A percentile compares a stretch with the other conserved stretches of the same genome.
These are phyloP conservation scores for Aspergillus pseudoterreus DNA, from an alignment of 2,329 filamentous ascomycete genomes.

Conservation along the genomic window DNA sequence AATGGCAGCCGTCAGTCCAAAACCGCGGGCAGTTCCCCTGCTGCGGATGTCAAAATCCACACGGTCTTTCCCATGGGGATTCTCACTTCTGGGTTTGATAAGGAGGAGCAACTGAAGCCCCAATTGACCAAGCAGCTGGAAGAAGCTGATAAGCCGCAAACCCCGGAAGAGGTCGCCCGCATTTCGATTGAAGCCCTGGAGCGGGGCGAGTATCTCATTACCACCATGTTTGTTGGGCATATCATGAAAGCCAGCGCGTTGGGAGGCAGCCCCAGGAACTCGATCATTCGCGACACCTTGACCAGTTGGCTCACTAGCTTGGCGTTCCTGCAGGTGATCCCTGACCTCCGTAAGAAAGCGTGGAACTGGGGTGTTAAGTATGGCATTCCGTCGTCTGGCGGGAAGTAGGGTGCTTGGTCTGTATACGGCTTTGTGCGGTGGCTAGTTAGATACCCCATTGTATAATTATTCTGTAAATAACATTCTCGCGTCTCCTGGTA, in stretches of 20 bases:
- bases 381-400: constrained; percentile 33
- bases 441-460: constrained; percentile 27
- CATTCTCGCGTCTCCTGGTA: too few species aligned
- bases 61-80: constrained; percentile 84
- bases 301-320: constrained; percentile 52
- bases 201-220: constrained; percentile 73
- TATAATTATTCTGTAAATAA: constrained; percentile 7
- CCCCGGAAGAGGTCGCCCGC: constrained; percentile 71
- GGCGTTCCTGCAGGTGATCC: constrained; percentile 54
- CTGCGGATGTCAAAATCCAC: constrained; percentile 72
- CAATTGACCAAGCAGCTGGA: constrained; percentile 75
- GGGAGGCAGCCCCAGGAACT: constrained; percentile 53
- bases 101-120: constrained; percentile 77
- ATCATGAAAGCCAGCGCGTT: constrained; percentile 63
- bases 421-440: constrained; percentile 13
- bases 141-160: constrained; percentile 74
- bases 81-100: constrained; percentile 66
- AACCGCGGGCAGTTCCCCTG: constrained; percentile 37
- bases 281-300: constrained; percentile 52
- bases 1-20: constrained; percentile 56
- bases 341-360: constrained; percentile 56
- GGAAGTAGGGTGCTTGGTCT: constrained; percentile 4
- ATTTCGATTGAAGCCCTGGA: constrained; percentile 71
- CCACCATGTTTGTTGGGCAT: constrained; percentile 68
- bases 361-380: constrained; percentile 57